Percentiles rank a stretch among this genome's conserved stretches.
These are phyloP conservation scores for Penicillium verrucosum DNA, from an alignment of 2,329 filamentous ascomycete species.

Conservation along the genomic window DNA sequence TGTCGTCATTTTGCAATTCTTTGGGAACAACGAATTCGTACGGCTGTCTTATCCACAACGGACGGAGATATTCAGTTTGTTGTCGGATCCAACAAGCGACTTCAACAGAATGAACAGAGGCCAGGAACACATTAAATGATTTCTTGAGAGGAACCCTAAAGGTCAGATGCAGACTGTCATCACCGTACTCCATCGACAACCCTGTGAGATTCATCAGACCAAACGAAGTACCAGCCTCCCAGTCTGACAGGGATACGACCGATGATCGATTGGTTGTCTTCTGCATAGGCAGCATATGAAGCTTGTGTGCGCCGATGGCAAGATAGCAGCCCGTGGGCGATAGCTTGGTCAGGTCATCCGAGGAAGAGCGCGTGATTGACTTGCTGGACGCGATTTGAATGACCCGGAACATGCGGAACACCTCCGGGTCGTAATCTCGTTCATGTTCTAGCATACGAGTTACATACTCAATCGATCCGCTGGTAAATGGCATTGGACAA, in stretches of 20 bases:
- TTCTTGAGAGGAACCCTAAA: conserved; percentile 60
- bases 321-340: conserved; percentile 65
- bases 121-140: conserved; percentile 57
- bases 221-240: conserved; percentile 54
- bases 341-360: conserved; percentile 64
- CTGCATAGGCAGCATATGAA: conserved; percentile 65
- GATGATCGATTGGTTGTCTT: conserved; percentile 55
- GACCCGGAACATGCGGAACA: conserved; percentile 67
- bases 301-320: conserved; percentile 65
- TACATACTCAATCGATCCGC: conserved; percentile 60
- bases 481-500: conserved; percentile 54
- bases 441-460: conserved; percentile 62
- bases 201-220: conserved; percentile 62
- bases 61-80: conserved; percentile 61
- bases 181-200: conserved; percentile 57
- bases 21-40: conserved; percentile 61
- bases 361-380: conserved; percentile 55
- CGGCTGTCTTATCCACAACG: conserved; percentile 62
- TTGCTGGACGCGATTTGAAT: conserved; percentile 62
- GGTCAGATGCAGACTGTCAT: conserved; percentile 65
- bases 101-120: conserved; percentile 62
- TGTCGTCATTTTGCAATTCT: conserved; percentile 51
- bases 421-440: conserved; percentile 64
- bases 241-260: conserved; percentile 52
- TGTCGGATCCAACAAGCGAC: conserved; percentile 61